These are phyloP conservation scores for Camelina laxa DNA, from an alignment of 345 rosid genomes.

Conservation along the genomic window DNA sequence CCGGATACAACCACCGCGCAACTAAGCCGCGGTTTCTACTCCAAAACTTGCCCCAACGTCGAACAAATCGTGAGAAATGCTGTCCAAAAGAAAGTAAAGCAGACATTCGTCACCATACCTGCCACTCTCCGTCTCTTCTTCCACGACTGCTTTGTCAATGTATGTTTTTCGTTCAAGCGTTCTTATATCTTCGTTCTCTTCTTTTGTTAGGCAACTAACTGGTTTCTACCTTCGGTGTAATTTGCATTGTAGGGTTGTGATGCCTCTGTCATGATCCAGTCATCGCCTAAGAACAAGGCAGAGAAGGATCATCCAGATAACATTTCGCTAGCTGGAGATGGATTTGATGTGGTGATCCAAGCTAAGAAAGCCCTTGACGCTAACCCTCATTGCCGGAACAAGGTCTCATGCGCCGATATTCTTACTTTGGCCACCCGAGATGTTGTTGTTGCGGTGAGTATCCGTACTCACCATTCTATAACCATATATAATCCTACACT, in stretches of 20 bases:
- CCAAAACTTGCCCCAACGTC: conserved; percentile 64
- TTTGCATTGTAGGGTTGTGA: conserved; percentile 63
- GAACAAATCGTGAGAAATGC: conserved; percentile 64
- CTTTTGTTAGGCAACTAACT: neutral
- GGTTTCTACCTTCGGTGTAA: neutral
- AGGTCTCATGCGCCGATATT: conserved; percentile 82
- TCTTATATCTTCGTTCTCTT: neutral
- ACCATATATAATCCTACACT: neutral
- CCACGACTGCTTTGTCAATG: conserved; percentile 85
- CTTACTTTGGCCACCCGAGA: conserved; percentile 80
- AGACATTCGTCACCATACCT: conserved; percentile 69
- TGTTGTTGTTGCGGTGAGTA: conserved; percentile 55
- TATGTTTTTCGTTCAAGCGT: conserved; percentile 23
- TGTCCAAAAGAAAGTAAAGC: conserved; percentile 52
- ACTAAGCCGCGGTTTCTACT: conserved; percentile 58
- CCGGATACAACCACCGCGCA: conserved; percentile 54
- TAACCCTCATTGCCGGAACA: conserved; percentile 54
- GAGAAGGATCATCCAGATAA: conserved; percentile 86
- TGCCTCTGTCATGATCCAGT: conserved; percentile 66
- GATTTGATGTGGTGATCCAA: conserved; percentile 78
- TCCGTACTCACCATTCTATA: neutral
- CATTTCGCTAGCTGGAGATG: conserved; percentile 75
- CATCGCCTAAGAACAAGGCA: conserved; percentile 57
- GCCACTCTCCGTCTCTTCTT: conserved; percentile 82
- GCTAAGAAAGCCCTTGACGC: conserved; percentile 72